Evolutionary conservation across 202 grass and related monocot genomes (phyloP), one percentile per base, ranked within the genome.

Genomic region (Brachypodium distachyon): DNA sequence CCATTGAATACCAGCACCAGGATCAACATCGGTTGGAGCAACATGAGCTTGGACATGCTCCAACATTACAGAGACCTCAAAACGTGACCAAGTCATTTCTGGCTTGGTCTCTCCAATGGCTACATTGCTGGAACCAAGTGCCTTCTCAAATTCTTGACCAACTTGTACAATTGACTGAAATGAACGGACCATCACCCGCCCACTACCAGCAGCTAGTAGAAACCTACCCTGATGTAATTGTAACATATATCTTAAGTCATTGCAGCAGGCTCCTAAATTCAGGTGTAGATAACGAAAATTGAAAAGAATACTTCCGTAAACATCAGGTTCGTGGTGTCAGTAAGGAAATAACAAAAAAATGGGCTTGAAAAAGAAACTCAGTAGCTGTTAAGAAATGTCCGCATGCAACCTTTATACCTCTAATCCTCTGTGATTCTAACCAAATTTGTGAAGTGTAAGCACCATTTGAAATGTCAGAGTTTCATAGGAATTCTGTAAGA

Each of bases 1-100:
- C 94, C 94, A 97, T 54, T 97, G 94, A 83, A 97, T 90, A 64
- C 94, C 94, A 86, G 94, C 94, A 86, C 94, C 94, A 57, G 94
- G 94, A 86, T 97, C 94, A 82, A 97, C 94, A 84, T 97, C 94
- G 2, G 94, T 97, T 43, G 91, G 94, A 65, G 94, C 94, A 25
- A 97, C 89, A 86, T 97, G 94, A 60, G 94, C 94, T 63, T 97
- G 94, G 82, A 94, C 94, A 66, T 94, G 86, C 91, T 97, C 91
- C 53, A 97, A 76, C 94, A 97, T 97, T 72, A 97, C 88, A 65
- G 91, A 93, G 39, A 94, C 29, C 73, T 97, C 94, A 42, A 87
- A 82, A 73, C 89, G 84, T 66, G 89, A 86, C 91, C 94, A 97
- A 33, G 77, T 71, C 94, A 94, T 92, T 86, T 97, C 91, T 78